Base-by-base conservation (phyloP, 306 rosid genomes). In the Cucurbita maxima region DNA sequence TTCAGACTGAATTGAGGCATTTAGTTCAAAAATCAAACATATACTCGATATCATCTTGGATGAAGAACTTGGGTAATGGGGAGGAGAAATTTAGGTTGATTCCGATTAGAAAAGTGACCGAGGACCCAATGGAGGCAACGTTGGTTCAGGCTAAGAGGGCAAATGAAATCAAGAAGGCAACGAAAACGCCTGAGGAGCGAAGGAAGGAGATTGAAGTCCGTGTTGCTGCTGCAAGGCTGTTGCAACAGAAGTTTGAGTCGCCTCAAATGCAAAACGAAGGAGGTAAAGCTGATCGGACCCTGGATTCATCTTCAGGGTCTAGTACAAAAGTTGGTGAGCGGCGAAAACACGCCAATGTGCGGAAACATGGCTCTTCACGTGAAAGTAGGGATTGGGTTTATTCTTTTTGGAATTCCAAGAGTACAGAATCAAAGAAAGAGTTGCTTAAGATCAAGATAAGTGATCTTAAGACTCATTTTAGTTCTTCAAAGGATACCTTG, bases 181-280 rank as follows among this genome's bases (percentile, higher is more conserved):
- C 92, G 34, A 95, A 91, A 83, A 91, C 99, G 0, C 91, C 83
- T 0, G 99, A 95, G 72, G 99, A 95, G 82, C 83, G 97, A 38
- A 81, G 99, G 73, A 89, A 91, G 77, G 97, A 95, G 84, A 91
- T 95, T 62, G 99, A 91, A 84, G 99, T 95, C 15, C 83, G 96
- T 45, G 96, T 95, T 10, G 99, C 99, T 13, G 99, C 99, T 18
- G 99, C 99, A 18, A 89, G 99, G 86, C 73, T 95, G 54, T 44
- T 95, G 89, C 99, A 91, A 86, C 96, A 94, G 50, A 86, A 94
- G 87, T 82, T 90, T n/a, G 95, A 85, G 85, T 76, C 83, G 18
- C 85, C 91, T 0, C 92, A 71, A 37, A 64, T 81, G 72, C 86
- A 82, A 5, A 87, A 72, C 50, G 97, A 85, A 64, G 87, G 83